Evolutionary conservation across 371 early-diverging fungal genomes (phyloP).

Genomic region (Spiromyces aspiralis): DNA sequence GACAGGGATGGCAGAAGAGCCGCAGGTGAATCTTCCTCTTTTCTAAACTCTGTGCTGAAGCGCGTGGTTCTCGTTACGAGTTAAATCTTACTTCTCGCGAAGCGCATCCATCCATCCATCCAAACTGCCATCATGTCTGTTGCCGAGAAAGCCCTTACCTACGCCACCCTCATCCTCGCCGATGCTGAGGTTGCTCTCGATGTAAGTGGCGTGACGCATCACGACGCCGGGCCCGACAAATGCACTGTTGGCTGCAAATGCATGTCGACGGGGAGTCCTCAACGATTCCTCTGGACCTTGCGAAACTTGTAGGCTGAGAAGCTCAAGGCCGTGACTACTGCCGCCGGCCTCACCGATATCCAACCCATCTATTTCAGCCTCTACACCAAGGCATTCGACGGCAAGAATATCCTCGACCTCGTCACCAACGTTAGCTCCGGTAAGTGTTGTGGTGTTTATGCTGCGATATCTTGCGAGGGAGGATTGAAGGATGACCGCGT

Average conservation of each 20-base stretch:
- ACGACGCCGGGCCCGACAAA: not conserved
- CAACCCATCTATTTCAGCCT: slow-evolving; percentile 92
- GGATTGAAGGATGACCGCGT: not conserved
- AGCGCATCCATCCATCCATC: not conserved
- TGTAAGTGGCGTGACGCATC: slow-evolving; percentile 43
- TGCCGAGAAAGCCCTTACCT: slow-evolving; percentile 82
- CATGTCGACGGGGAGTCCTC: not conserved
- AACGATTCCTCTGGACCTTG: not conserved
- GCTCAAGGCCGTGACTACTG: slow-evolving; percentile 76
- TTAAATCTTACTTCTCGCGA: slow-evolving; percentile 22
- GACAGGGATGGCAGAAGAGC: too few species aligned
- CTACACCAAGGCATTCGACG: slow-evolving; percentile 95
- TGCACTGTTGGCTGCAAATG: not conserved
- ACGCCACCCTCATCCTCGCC: slow-evolving; percentile 95
- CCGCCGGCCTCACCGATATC: slow-evolving; percentile 72
- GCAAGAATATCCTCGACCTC: slow-evolving; percentile 80
- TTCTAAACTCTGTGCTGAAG: not conserved
- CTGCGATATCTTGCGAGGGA: not conserved
- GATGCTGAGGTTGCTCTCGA: slow-evolving; percentile 94
- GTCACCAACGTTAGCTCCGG: slow-evolving; percentile 78
- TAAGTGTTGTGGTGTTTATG: slow-evolving; percentile 1
- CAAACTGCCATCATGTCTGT: slow-evolving; percentile 14
- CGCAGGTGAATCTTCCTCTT: not conserved
- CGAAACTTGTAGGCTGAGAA: slow-evolving; percentile 68
- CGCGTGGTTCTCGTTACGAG: not conserved